Evolutionary conservation across 2,329 filamentous ascomycete genomes (phyloP), one percentile per base, ranked within the genome.

Genomic region (Coniella vitis): DNA sequence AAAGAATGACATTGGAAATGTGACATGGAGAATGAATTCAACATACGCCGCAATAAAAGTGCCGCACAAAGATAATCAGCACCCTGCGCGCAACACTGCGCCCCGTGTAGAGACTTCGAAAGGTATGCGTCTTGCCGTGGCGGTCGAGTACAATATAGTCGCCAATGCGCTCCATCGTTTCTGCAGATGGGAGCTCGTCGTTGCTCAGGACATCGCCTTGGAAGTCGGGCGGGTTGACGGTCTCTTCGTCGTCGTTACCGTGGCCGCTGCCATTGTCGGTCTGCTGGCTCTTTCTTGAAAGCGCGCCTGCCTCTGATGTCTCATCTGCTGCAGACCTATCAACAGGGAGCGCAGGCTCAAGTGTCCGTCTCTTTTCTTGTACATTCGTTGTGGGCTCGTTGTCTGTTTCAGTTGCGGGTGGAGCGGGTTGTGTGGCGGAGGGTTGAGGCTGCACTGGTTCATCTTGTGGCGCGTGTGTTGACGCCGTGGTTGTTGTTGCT

Each of bases 21-120:
- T n/a, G 19, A 19, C 39, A 38, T 2, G 8, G 35, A 20, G 38
- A 32, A 29, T 7, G 29, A 7, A 39, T 20, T 38, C 13, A 37
- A 74, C 83, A 64, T 73, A 87, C 85, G 32, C 84, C 84, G 61
- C 86, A 90, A 72, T 87, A 89, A 66, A 90, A 90, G 67, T 90
- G 86, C 38, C 86, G 76, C 49, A 90, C 74, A 61, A 90, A 90
- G 56, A 90, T 79, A 37, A 89, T 66, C 29, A 90, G 71, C 22
- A 87, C 78, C 3, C 81, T 70, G 16, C 73, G 68, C 12, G 75
- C 69, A 3, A 71, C 70, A 47, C 76, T 76, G 40, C 63, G 69
- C 4, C 78, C 77, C 31, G 70, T 73, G 61, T 83, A 84, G 22
- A 87, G 66, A 56, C 75, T 80, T 63, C 76, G 76, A 64, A 88